Percentiles rank a stretch among this genome's conserved stretches.
Conservation (phyloP, 306 rosid genomes). For the Lathyrus sativus region DNA sequence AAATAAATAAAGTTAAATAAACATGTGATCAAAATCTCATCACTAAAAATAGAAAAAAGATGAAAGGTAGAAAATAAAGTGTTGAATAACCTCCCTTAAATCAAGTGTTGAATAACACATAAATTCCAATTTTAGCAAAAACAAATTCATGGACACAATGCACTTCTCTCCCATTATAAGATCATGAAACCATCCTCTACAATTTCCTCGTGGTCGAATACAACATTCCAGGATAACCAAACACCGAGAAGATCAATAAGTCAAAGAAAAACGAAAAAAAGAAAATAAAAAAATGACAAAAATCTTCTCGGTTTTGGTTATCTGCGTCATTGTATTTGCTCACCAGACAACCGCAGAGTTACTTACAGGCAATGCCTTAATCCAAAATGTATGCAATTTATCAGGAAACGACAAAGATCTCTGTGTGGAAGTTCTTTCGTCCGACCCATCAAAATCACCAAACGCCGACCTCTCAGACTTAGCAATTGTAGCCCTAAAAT, state of each 20-base stretch:
- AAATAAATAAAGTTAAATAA: neutral
- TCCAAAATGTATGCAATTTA: constrained; percentile 9
- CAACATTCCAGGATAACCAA: constrained; percentile 17
- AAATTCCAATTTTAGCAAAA: constrained; percentile 23
- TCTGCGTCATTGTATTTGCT: constrained; percentile 3
- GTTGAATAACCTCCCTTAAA: neutral
- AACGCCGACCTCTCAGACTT: neutral
- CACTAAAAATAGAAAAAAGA: neutral
- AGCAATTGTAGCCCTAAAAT: constrained; percentile 27
- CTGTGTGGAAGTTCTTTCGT: neutral
- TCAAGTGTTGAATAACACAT: constrained; percentile 11
- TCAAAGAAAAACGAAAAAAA: neutral
- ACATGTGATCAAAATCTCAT: neutral
- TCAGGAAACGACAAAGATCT: neutral
- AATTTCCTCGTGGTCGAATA: neutral
- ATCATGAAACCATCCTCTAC: neutral
- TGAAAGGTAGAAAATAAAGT: neutral
- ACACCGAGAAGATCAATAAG: neutral
- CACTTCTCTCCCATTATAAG: constrained; percentile 16
- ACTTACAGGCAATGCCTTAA: neutral
- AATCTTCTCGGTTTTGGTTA: constrained; percentile 23
- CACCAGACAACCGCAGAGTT: neutral
- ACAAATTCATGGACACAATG: neutral
- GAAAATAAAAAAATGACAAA: neutral
- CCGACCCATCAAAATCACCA: neutral